Percentiles rank a stretch among this genome's conserved stretches.
Conservation (phyloP, 345 rosid species). For the Noccaea bulbosa region DNA sequence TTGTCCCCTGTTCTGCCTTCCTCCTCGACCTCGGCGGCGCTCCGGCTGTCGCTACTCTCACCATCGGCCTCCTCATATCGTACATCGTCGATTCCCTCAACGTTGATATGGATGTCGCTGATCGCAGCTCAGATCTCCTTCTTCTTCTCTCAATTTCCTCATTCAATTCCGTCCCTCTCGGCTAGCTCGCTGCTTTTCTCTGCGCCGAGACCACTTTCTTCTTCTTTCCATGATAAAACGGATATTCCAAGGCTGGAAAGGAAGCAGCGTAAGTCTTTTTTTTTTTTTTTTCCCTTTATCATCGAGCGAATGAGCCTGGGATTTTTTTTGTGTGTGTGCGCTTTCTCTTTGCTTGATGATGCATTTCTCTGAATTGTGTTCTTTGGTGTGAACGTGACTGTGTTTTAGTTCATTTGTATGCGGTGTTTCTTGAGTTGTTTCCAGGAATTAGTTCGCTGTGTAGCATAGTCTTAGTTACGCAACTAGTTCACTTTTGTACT, state of each 20-base stretch:
- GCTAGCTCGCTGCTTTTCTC: constrained; percentile 69
- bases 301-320: not conserved
- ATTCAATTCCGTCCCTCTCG: constrained; percentile 69
- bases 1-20: constrained; percentile 82
- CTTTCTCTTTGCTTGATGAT: not conserved
- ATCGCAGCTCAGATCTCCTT: constrained; percentile 88
- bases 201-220: constrained; percentile 78
- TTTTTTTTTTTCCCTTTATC: not conserved
- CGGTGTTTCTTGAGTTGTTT: not conserved
- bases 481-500: not conserved
- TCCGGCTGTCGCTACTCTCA: constrained; percentile 74
- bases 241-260: constrained; percentile 88
- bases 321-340: not conserved
- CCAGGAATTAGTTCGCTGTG: not conserved
- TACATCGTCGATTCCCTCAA: constrained; percentile 89
- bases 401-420: not conserved
- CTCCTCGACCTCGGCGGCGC: constrained; percentile 97
- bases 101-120: constrained; percentile 67
- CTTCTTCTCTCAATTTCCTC: constrained; percentile 59
- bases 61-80: constrained; percentile 81
- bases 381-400: no score
- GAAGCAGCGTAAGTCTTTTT: constrained; percentile 71
- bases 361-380: not conserved
- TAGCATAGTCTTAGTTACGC: not conserved
- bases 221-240: constrained; percentile 74